phyloP scores from a whole-genome alignment of 768 basidiomycete genomes.

The Melanogaster broomeanus region DNA sequence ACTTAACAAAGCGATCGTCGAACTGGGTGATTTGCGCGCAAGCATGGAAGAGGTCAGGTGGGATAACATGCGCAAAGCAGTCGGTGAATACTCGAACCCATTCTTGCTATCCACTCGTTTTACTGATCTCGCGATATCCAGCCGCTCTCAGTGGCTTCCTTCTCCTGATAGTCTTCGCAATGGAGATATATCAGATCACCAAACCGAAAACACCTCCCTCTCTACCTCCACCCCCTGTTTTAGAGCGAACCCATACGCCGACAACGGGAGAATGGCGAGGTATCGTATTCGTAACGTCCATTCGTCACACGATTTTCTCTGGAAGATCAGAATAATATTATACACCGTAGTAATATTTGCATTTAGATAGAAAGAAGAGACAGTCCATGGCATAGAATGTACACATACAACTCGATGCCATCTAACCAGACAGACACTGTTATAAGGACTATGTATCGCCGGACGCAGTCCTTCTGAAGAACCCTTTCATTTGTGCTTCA shows the following conservation, averaged over 20 bases:
- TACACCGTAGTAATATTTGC: conserved; percentile 16
- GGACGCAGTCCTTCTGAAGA: not conserved
- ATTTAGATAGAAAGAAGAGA: not conserved
- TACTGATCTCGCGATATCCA: conserved; percentile 27
- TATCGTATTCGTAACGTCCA: conserved; percentile 14
- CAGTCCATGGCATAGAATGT: conserved; percentile 3
- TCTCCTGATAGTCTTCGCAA: conserved; percentile 65
- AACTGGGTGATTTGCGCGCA: conserved; percentile 75
- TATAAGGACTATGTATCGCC: conserved; percentile 4
- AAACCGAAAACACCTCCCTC: conserved; percentile 35
- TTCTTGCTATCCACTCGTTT: not conserved
- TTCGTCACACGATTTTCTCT: not conserved
- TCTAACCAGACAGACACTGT: not conserved
- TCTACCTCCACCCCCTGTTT: not conserved
- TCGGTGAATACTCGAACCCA: conserved; percentile 49
- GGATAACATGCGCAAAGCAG: conserved; percentile 85
- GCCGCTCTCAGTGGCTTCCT: conserved; percentile 66
- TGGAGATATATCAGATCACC: conserved; percentile 60
- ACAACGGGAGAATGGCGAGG: conserved; percentile 8
- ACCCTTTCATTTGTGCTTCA: not conserved
- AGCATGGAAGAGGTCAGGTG: conserved; percentile 85
- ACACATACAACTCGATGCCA: conserved; percentile 5
- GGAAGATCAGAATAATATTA: conserved; percentile 2
- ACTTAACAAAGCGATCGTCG: conserved; percentile 72
- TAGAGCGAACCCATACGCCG: conserved; percentile 1